Percentiles rank a stretch among this genome's conserved stretches.
Conservation (phyloP, 2,329 filamentous ascomycete species). For the Monilinia vaccinii-corymbosi region DNA sequence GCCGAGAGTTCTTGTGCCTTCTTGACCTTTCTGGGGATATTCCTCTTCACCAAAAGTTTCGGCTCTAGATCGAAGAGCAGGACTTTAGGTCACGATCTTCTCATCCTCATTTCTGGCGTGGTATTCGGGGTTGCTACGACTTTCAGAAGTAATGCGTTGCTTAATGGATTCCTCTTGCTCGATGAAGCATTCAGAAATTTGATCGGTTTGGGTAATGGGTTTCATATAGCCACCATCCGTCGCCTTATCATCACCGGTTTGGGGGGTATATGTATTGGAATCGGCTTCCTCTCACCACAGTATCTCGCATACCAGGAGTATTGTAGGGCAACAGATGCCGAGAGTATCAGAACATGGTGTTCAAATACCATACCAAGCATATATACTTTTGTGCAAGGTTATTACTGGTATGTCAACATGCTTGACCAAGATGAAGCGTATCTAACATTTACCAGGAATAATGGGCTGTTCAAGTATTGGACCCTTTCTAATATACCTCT, state of each 20-base stretch:
- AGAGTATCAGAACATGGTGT: slow-evolving; percentile 61
- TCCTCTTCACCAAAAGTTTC: slow-evolving; percentile 52
- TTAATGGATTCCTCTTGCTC: slow-evolving; percentile 67
- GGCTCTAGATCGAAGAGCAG: slow-evolving; percentile 27
- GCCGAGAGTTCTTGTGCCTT: slow-evolving; percentile 72
- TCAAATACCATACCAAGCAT: slow-evolving; percentile 66
- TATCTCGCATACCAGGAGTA: slow-evolving; percentile 63
- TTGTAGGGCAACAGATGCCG: slow-evolving; percentile 39
- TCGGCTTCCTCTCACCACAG: slow-evolving; percentile 66
- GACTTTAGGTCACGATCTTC: slow-evolving; percentile 33
- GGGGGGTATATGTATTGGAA: slow-evolving; percentile 58
- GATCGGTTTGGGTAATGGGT: slow-evolving; percentile 34
- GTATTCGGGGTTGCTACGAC: slow-evolving; percentile 63
- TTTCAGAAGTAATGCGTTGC: slow-evolving; percentile 77
- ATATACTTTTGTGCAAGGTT: slow-evolving; percentile 77
- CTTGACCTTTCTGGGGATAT: slow-evolving; percentile 64
- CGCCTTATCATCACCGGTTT: slow-evolving; percentile 50
- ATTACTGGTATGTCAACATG: slow-evolving; percentile 67
- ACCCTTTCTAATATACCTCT: slow-evolving; percentile 75
- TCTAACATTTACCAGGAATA: slow-evolving; percentile 51
- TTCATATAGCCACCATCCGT: slow-evolving; percentile 36
- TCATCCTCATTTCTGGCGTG: slow-evolving; percentile 53
- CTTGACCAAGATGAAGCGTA: background rate
- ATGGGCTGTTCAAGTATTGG: slow-evolving; percentile 87
- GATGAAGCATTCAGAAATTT: slow-evolving; percentile 47